Base-by-base conservation (phyloP, 2,329 filamentous ascomycete species). In the Ilyonectria sp. region DNA sequence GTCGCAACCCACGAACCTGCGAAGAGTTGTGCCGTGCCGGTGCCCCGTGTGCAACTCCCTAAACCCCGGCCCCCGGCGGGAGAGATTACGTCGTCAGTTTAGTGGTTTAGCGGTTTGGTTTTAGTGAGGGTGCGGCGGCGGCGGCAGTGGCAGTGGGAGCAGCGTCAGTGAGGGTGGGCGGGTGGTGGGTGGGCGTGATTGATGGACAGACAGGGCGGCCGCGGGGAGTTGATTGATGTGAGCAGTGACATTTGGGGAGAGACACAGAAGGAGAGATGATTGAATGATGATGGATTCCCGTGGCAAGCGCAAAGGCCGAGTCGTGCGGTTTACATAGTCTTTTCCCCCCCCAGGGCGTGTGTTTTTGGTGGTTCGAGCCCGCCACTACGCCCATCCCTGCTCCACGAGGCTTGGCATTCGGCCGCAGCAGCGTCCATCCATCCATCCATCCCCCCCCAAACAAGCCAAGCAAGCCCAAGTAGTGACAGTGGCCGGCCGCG, bases 351-450 rank as follows among this genome's bases (percentile, higher is more conserved):
- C 35, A 37, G 23, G 53, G 46, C 40, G 23, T 21, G 35, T 47
- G 40, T 47, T 26, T 19, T 60, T 60, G 59, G 68, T 65, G 65
- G 68, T 65, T 66, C 62, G 68, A 70, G 68, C 53, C 63, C 61
- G 70, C 62, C 67, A 67, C 68, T 47, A 63, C 52, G 50, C 57
- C 17, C 11, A 71, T 70, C 70, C 69, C 61, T 69, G 70, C 65
- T 65, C 67, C 69, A 70, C 69, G 70, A 68, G 67, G 62, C 70
- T 74, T 74, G 72, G 72, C 72, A 69, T 71, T 65, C 43, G 62
- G 62, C 55, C 67, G 67, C 68, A 70, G 72, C 67, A 21, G 21
- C 21, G 21, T 21, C 21, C 21, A 52, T 63, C 52, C n/a, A n/a
- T n/a, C n/a, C n/a, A n/a, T n/a, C n/a, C n/a, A n/a, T n/a, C 52